These are phyloP conservation scores for Spiraea crenata DNA, from an alignment of 331 rosid species.

Conservation along the genomic window DNA sequence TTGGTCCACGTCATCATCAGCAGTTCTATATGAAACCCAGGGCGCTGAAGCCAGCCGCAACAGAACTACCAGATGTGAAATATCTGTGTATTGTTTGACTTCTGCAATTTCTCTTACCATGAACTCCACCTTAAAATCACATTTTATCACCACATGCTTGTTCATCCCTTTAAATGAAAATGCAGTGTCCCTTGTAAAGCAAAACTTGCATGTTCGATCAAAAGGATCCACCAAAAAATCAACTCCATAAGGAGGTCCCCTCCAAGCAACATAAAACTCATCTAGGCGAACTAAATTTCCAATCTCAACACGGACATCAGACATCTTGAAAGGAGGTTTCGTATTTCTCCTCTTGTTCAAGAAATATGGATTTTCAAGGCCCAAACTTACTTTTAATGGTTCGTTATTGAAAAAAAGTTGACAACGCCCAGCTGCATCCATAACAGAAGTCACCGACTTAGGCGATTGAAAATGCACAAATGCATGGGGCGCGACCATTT, in stretches of 20 bases:
- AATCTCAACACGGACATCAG: slow-evolving; percentile 71
- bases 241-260: slow-evolving; percentile 61
- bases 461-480: slow-evolving; percentile 77
- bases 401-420: slow-evolving; percentile 41
- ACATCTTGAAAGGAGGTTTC: slow-evolving; percentile 52
- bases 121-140: slow-evolving; percentile 81
- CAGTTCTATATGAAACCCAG: slow-evolving; percentile 76
- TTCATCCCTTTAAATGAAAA: slow-evolving; percentile 48
- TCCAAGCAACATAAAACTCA: slow-evolving; percentile 67
- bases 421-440: slow-evolving; percentile 53
- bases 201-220: slow-evolving; percentile 66
- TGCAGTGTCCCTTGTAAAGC: slow-evolving; percentile 63
- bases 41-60: slow-evolving; percentile 77
- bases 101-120: slow-evolving; percentile 68
- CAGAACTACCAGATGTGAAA: slow-evolving; percentile 45
- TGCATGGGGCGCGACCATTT: slow-evolving; percentile 76
- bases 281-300: slow-evolving; percentile 58
- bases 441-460: slow-evolving; percentile 42
- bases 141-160: slow-evolving; percentile 51
- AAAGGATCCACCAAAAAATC: slow-evolving; percentile 84
- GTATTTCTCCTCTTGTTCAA: slow-evolving; percentile 74
- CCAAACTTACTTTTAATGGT: slow-evolving; percentile 57
- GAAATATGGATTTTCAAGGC: slow-evolving; percentile 59
- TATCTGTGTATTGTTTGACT: slow-evolving; percentile 47
- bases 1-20: slow-evolving; percentile 76